Evolutionary conservation across 148 eudicot species (phyloP).

Genomic region (Rhododendron williamsianum): DNA sequence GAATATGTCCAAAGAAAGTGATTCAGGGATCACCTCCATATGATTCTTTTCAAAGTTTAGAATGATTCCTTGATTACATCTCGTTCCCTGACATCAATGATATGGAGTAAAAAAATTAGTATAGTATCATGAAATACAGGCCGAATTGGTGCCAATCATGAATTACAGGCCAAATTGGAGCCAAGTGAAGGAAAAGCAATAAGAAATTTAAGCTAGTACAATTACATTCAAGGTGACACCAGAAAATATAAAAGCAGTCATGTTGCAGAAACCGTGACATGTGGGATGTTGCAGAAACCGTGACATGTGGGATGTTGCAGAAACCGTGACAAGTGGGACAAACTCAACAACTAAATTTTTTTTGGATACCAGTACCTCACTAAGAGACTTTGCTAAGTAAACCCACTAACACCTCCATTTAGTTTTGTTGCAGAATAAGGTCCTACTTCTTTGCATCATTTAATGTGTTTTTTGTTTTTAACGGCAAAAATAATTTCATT

Average conservation of each 20-base stretch:
- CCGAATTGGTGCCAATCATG: not conserved
- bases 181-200: not conserved
- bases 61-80: constrained; percentile 33
- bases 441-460: not conserved
- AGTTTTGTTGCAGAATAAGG: not conserved
- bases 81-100: constrained; percentile 33
- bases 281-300: too few species aligned
- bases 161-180: not conserved
- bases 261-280: not conserved
- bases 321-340: too few species aligned
- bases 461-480: not conserved
- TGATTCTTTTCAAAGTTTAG: constrained; percentile 26
- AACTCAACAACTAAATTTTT: too few species aligned
- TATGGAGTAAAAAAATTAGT: not conserved
- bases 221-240: not conserved
- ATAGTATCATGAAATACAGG: not conserved
- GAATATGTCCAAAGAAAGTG: constrained; percentile 12
- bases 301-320: too few species aligned
- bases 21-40: not conserved
- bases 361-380: not conserved
- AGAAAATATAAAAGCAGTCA: not conserved
- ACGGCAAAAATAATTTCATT: too few species aligned
- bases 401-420: not conserved
- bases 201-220: not conserved
- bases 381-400: not conserved